These are phyloP conservation scores for Saccharomyces mikatae DNA, from an alignment of 805 yeast genomes.

Conservation along the genomic window DNA sequence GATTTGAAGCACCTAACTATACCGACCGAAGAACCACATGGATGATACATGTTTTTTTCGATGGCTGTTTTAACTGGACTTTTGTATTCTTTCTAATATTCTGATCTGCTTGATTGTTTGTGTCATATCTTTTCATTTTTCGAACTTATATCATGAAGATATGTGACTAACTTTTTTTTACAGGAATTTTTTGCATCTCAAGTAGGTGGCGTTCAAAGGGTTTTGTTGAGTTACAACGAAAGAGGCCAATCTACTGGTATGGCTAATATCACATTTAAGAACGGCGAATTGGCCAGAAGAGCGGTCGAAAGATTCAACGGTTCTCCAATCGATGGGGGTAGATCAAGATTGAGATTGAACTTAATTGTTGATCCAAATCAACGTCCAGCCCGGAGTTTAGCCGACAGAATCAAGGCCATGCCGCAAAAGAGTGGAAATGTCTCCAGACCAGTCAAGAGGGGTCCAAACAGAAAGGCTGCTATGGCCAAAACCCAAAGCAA, in stretches of 20 bases:
- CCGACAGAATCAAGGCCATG: conserved; percentile 58
- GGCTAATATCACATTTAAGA: conserved; percentile 76
- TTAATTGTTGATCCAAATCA: conserved; percentile 77
- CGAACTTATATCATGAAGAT: conserved; percentile 1
- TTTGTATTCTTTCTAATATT: background rate
- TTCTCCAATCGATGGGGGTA: conserved; percentile 88
- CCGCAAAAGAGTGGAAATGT: conserved; percentile 16
- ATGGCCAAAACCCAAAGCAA: conserved; percentile 31
- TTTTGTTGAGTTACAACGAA: conserved; percentile 71
- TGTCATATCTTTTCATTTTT: background rate
- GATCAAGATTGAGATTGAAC: conserved; percentile 66
- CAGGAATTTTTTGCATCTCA: conserved; percentile 85
- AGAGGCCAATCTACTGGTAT: conserved; percentile 86
- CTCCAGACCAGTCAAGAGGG: conserved; percentile 24
- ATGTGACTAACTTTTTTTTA: conserved; percentile 11
- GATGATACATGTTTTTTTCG: background rate
- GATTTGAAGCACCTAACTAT: background rate
- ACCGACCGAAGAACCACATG: background rate
- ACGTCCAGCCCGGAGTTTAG: conserved; percentile 45
- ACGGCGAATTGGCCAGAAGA: conserved; percentile 57
- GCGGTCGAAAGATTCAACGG: conserved; percentile 84
- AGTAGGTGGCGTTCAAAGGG: conserved; percentile 74
- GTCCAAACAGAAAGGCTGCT: conserved; percentile 31
- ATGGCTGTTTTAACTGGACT: background rate
- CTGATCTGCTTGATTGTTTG: background rate